Base-by-base conservation (phyloP, 208 protist genomes). In the Tritrichomonas musculus region DNA sequence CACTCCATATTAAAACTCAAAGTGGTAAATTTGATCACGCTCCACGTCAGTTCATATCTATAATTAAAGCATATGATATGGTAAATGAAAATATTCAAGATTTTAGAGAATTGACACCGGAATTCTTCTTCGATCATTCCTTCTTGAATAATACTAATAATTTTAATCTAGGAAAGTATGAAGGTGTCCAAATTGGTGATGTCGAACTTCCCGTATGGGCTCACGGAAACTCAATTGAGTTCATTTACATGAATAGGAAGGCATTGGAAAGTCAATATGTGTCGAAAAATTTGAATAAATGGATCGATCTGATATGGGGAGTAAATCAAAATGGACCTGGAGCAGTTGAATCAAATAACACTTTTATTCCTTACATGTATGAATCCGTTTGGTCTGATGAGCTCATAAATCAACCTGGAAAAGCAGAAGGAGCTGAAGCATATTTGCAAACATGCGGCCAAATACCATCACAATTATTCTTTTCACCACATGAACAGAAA, bases 111-210 rank as follows among this genome's bases (percentile, higher is more conserved):
- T 94, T 97, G 14, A 94, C 95, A 30, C 96, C 96, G 11, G 95
- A 97, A 84, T 96, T 96, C 41, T 97, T 94, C 88, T 96, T 95
- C 93, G 69, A 93, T 30, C 92, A 95, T 0, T 93, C 95, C 14
- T 95, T 96, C 57, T 94, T 97, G 11, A 39, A 88, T 30, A 96
- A 96, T 92, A 14, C 25, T 13, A 95, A 95, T 94, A 41, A 84
- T 17, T 93, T 96, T 30, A 39, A 93, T 33, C 94, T 97, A 25
- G 96, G 96, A 39, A 39, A n/a, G 11, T 36, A 55, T 4, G 55
- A 95, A 57, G 93, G 94, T 30, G 53, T 57, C 14, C 2, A n/a
- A 8, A 72, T 96, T 39, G 57, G 55, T 53, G 69, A 95, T 92
- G 94, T 95, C 2, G 41, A 92, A n/a, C 88, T 95, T 44, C 93